A percentile compares a stretch with the other conserved stretches of the same genome.
Evolutionary conservation across 2,329 filamentous ascomycete genomes (phyloP).

Genomic region (Paracamarosporium sp.): DNA sequence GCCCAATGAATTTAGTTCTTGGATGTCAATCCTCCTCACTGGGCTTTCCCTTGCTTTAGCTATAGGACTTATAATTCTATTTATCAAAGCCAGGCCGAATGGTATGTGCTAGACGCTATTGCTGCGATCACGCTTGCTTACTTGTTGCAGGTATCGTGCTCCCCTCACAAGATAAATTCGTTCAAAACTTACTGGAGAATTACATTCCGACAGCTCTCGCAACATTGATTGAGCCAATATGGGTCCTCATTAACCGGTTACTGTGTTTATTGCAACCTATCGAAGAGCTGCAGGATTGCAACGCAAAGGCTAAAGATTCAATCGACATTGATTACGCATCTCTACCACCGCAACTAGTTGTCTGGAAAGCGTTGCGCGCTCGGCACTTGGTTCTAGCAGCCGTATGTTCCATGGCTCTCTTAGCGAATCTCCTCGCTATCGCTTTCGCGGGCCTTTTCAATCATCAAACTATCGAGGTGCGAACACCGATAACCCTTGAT

Average conservation of each 20-base stretch:
- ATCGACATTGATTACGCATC: constrained; percentile 60
- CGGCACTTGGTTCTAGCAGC: constrained; percentile 55
- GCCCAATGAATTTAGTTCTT: constrained; percentile 28
- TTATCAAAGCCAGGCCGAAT: constrained; percentile 14
- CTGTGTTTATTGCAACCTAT: constrained; percentile 64
- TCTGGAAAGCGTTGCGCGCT: constrained; percentile 55
- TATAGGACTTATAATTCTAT: constrained; percentile 22
- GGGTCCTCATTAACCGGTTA: constrained; percentile 61
- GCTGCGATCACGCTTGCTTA: constrained; percentile 1
- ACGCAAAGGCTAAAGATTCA: constrained; percentile 36
- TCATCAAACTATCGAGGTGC: constrained; percentile 29
- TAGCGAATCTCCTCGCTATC: constrained; percentile 62
- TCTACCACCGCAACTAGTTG: constrained; percentile 60
- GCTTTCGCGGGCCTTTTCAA: constrained; percentile 60
- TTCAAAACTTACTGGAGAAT: constrained; percentile 52
- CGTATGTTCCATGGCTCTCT: constrained; percentile 57
- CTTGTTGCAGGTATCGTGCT: constrained; percentile 41
- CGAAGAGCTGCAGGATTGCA: constrained; percentile 54
- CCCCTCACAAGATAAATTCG: constrained; percentile 43
- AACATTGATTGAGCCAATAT: constrained; percentile 64
- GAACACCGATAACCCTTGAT: constrained; percentile 17
- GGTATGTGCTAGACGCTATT: constrained; percentile 27
- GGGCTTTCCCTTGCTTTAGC: constrained; percentile 20
- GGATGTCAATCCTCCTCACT: constrained; percentile 23
- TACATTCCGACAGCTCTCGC: constrained; percentile 64